Evolutionary conservation across 495 filamentous ascomycete genomes (phyloP), one percentile per base, ranked within the genome.

Genomic region (Podospora tetraspora): DNA sequence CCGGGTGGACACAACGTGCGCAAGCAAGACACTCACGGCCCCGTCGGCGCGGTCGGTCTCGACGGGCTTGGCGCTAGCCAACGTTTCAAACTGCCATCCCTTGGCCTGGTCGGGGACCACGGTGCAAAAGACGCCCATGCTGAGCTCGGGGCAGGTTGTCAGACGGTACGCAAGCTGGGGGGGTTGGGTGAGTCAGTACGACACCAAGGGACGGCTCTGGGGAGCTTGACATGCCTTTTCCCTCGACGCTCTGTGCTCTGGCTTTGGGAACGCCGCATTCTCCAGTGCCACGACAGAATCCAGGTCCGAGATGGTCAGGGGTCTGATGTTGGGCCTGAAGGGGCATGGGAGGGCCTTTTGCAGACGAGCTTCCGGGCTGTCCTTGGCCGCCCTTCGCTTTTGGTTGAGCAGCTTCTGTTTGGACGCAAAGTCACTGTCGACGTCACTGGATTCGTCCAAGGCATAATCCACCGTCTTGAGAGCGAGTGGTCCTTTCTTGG

Each of bases 131-230:
- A 98, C 80, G 32, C 94, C 94, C 57, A 95, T 78, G 73, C 85
- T 89, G 56, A 97, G 85, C 71, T 94, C 90, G n/a, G 90, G 87
- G 74, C 91, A 94, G 71, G 81, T 82, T 19, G 83, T 85, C 19
- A 98, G 87, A 63, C 93, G 91, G 75, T 97, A 97, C 27, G 84
- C 79, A 71, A 97, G 90, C 94, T 97, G 43, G 24, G 60, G 52
- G 52, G n/a, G 23, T 69, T 43, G 12, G 34, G 13, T 66, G 37
- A 58, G 25, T 64, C 32, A 75, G 21, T 58, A 27, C 6, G 58
- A 19, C 21, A 59, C 30, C 70, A n/a, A 52, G 25, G 61, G 34
- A 61, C 37, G 19, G 37, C 5, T 52, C 37, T 52, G 63, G 58
- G 59, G n/a, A n/a, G 60, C 37, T 52, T 19, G 37, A 77, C 83